A percentile compares a stretch with the other conserved stretches of the same genome.
Conservation (phyloP, 2,329 filamentous ascomycete species). For the Didymosphaeria variabile region DNA sequence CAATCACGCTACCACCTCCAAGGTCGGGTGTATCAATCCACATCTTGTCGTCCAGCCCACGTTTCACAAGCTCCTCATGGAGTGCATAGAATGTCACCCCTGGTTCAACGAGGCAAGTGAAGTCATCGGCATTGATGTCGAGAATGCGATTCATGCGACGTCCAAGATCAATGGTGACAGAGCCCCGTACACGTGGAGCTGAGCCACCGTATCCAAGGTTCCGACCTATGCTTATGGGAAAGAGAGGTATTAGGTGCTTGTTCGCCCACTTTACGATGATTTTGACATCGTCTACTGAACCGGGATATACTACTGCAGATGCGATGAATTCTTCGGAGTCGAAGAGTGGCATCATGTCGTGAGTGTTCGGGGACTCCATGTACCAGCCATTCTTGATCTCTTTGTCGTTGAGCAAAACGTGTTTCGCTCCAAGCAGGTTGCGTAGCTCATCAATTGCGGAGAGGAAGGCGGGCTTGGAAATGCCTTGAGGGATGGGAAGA, state of each 20-base stretch:
- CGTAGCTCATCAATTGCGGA: slow-evolving; percentile 25
- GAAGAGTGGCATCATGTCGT: slow-evolving; percentile 55
- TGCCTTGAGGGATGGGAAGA: slow-evolving; percentile 30
- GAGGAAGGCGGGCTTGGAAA: slow-evolving; percentile 27
- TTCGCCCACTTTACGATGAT: slow-evolving; percentile 45
- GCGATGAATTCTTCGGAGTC: slow-evolving; percentile 56
- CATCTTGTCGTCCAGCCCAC: slow-evolving; percentile 51
- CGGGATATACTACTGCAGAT: slow-evolving; percentile 56
- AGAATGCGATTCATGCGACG: slow-evolving; percentile 54
- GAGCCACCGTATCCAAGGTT: slow-evolving; percentile 63
- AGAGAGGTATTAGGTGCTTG: slow-evolving; percentile 45
- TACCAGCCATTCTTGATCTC: slow-evolving; percentile 43
- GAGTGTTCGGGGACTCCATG: slow-evolving; percentile 38
- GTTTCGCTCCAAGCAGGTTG: slow-evolving; percentile 15
- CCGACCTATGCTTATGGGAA: slow-evolving; percentile 49
- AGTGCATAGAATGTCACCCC: slow-evolving; percentile 64
- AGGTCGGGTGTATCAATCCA: slow-evolving; percentile 55
- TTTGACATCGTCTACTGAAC: slow-evolving; percentile 50
- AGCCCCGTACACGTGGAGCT: slow-evolving; percentile 57
- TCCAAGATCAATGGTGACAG: slow-evolving; percentile 57
- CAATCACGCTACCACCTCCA: slow-evolving; percentile 46
- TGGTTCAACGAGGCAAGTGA: slow-evolving; percentile 56
- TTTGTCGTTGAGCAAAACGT: slow-evolving; percentile 31
- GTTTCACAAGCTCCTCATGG: slow-evolving; percentile 53
- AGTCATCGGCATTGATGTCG: slow-evolving; percentile 51